A percentile compares a stretch with the other conserved stretches of the same genome.
Evolutionary conservation across 176 grass and related monocot species (phyloP).

Genomic region (Otatea glauca): DNA sequence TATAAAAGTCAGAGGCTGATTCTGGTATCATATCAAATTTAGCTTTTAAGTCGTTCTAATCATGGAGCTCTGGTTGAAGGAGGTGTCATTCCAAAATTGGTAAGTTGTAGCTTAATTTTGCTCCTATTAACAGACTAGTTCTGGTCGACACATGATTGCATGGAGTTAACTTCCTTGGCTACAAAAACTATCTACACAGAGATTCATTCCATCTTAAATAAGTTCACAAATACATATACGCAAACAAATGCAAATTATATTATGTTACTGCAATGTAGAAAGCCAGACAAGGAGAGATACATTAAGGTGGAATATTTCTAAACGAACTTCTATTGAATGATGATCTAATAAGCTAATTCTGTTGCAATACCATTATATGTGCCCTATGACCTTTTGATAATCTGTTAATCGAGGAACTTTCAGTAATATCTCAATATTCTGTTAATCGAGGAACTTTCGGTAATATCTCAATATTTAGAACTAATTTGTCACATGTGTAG

Average conservation of each 20-base stretch:
- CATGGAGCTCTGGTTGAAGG: constrained; percentile 63
- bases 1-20: constrained; percentile 68
- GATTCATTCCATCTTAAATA: constrained; percentile 15
- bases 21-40: constrained; percentile 69
- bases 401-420: constrained; percentile 14
- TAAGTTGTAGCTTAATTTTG: constrained; percentile 28
- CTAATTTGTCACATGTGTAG: background rate
- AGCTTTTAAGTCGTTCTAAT: constrained; percentile 50
- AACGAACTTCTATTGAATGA: background rate
- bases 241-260: constrained; percentile 29
- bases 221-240: background rate
- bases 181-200: background rate
- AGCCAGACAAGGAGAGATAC: background rate
- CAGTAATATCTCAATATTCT: background rate
- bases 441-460: constrained; percentile 4
- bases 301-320: background rate
- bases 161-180: background rate
- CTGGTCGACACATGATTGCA: background rate
- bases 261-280: background rate
- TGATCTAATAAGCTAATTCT: background rate
- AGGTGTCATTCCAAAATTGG: constrained; percentile 71
- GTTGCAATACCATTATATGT: constrained; percentile 10
- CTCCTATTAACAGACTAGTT: background rate
- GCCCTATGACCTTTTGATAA: background rate
- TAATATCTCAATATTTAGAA: constrained; percentile 1